These are phyloP conservation scores for Auricularia sp. DNA, from an alignment of 768 basidiomycete genomes.

Conservation along the genomic window DNA sequence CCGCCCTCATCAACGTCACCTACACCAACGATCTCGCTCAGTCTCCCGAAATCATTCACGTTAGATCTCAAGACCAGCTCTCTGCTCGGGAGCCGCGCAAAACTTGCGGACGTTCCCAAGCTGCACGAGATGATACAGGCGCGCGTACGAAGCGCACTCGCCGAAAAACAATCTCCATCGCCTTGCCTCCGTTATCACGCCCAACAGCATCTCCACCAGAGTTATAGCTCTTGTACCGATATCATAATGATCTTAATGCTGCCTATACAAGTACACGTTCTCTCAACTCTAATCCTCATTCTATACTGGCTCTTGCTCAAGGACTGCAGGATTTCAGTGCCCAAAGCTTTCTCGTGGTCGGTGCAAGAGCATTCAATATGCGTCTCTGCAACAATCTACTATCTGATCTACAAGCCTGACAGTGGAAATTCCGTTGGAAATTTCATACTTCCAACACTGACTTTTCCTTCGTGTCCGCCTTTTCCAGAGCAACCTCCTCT, in stretches of 20 bases:
- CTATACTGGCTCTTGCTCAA: too few species aligned
- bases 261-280: too few species aligned
- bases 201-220: neutral
- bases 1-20: constrained; percentile 46
- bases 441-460: too few species aligned
- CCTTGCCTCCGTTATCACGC: neutral
- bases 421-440: too few species aligned
- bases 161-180: constrained; percentile 13
- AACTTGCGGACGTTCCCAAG: constrained; percentile 94
- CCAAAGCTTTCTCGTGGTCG: too few species aligned
- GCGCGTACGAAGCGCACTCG: constrained; percentile 61
- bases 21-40: constrained; percentile 55
- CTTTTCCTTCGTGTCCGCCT: neutral
- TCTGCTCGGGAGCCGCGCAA: constrained; percentile 92
- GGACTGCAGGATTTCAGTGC: too few species aligned
- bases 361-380: too few species aligned
- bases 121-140: constrained; percentile 88
- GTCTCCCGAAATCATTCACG: constrained; percentile 76
- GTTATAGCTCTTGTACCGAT: too few species aligned
- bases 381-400: too few species aligned
- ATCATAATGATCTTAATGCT: too few species aligned
- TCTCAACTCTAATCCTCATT: too few species aligned
- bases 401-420: too few species aligned
- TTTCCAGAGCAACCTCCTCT: neutral
- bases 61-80: constrained; percentile 83